A percentile compares a stretch with the other conserved stretches of the same genome.
phyloP scores from a whole-genome alignment of 352 stramenopile genomes.

The Blastocystis sp. region DNA sequence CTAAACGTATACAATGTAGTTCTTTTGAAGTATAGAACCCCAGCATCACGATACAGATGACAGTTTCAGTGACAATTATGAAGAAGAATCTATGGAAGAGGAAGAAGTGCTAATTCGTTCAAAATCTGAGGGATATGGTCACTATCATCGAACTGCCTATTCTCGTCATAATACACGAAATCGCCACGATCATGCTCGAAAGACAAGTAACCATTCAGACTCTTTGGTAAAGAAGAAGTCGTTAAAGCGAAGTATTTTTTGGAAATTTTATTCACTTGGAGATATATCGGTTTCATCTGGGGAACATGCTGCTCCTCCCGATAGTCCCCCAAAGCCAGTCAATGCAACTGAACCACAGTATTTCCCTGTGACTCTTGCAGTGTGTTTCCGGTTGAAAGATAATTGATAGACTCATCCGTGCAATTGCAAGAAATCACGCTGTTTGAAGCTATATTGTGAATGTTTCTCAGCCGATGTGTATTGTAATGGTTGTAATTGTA shows the following conservation, averaged over 20 bases:
- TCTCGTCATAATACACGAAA: no score
- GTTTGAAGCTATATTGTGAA: slow-evolving; percentile 88
- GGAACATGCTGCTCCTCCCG: neutral
- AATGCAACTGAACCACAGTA: neutral
- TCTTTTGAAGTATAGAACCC: no score
- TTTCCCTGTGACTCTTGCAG: neutral
- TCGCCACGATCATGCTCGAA: neutral
- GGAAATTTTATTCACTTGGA: slow-evolving; percentile 74
- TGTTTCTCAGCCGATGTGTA: slow-evolving; percentile 73
- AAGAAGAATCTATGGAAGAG: neutral
- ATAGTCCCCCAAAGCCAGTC: no score
- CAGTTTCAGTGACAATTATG: neutral
- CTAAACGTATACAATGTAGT: no score
- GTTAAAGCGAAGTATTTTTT: slow-evolving; percentile 87
- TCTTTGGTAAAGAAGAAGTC: slow-evolving; percentile 94
- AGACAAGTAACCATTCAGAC: slow-evolving; percentile 22
- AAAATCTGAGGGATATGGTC: no score
- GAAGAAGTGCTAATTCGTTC: no score
- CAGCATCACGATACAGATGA: neutral
- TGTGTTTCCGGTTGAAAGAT: neutral
- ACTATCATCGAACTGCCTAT: no score
- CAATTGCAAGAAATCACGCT: slow-evolving; percentile 92
- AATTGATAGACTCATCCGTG: slow-evolving; percentile 72
- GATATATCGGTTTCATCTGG: slow-evolving; percentile 69
- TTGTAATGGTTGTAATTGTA: slow-evolving; percentile 70